Conservation (phyloP, 495 filamentous ascomycete species). For the Barbatosphaeria neglecta region DNA sequence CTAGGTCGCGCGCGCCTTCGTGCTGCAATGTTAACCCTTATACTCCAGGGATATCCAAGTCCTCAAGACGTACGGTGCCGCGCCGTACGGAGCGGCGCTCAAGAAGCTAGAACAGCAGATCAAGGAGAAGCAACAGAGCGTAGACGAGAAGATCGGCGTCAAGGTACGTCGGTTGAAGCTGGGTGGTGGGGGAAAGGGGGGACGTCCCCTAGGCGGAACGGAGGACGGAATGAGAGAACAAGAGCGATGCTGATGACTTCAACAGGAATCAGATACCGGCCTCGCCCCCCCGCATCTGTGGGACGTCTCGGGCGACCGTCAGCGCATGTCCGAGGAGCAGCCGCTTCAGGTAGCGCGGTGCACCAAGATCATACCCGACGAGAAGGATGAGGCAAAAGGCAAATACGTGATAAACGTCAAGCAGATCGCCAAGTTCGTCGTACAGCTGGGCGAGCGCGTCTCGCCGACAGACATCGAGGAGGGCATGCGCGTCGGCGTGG, state of each 20-base stretch:
- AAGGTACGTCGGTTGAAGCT: conserved; percentile 22
- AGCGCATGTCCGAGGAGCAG: conserved; percentile 97
- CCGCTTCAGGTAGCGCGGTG: conserved; percentile 94
- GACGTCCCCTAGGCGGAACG: too few relatives aligned
- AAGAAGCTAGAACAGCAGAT: conserved; percentile 98
- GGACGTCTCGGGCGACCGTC: conserved; percentile 94
- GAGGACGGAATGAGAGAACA: too few relatives aligned
- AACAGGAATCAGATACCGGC: conserved; percentile 92
- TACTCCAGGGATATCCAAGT: conserved; percentile 84
- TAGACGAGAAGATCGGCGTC: conserved; percentile 91
- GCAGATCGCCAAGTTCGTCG: conserved; percentile 98
- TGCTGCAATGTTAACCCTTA: conserved; percentile 20
- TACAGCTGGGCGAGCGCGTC: conserved; percentile 93
- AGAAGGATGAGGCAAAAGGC: conserved; percentile 93
- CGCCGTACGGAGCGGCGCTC: conserved; percentile 81
- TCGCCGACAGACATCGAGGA: conserved; percentile 98
- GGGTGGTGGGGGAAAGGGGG: not conserved
- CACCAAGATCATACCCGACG: conserved; percentile 97
- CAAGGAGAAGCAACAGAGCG: conserved; percentile 90
- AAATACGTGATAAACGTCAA: conserved; percentile 99
- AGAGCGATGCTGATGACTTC: not conserved
- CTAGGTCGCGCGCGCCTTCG: conserved; percentile 9
- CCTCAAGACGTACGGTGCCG: conserved; percentile 96
- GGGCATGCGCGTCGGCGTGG: conserved; percentile 96
- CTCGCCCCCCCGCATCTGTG: conserved; percentile 96